Evolutionary conservation across 2,329 filamentous ascomycete species (phyloP).

Genomic region (Acrocalymma vagum): DNA sequence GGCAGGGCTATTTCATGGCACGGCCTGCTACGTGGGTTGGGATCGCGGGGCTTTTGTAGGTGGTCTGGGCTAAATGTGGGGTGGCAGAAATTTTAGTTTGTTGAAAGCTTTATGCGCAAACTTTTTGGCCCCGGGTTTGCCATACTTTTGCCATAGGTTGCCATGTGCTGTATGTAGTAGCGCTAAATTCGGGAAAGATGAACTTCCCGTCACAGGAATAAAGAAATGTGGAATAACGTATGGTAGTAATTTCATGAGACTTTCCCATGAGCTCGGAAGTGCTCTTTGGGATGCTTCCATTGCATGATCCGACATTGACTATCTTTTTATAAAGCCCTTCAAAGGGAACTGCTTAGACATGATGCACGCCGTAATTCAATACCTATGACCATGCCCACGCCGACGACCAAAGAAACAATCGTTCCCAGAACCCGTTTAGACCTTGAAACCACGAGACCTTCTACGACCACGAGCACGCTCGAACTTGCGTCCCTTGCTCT

Average conservation of each 20-base stretch:
- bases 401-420: conserved; percentile 49
- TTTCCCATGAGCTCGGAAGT: conserved; percentile 41
- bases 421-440: conserved; percentile 68
- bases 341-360: conserved; percentile 44
- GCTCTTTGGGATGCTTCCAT: conserved; percentile 42
- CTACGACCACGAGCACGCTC: conserved; percentile 98
- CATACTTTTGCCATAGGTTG: too few relatives aligned
- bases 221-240: too few relatives aligned
- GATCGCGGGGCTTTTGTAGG: conserved; percentile 19
- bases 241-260: conserved; percentile 40
- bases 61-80: conserved; percentile 33
- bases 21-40: conserved; percentile 24
- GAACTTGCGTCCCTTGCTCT: conserved; percentile 99
- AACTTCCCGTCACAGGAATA: conserved; percentile 7
- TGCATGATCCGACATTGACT: conserved; percentile 45
- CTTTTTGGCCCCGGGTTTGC: conserved; percentile 1
- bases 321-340: conserved; percentile 47
- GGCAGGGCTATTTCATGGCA: too few relatives aligned
- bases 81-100: conserved; percentile 31
- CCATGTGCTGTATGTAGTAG: not conserved
- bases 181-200: conserved; percentile 8
- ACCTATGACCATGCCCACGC: conserved; percentile 47
- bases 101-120: conserved; percentile 14
- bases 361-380: conserved; percentile 47
- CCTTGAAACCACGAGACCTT: conserved; percentile 99